These are phyloP conservation scores for Rhazya stricta DNA, from an alignment of 257 asterid species.

Conservation along the genomic window DNA sequence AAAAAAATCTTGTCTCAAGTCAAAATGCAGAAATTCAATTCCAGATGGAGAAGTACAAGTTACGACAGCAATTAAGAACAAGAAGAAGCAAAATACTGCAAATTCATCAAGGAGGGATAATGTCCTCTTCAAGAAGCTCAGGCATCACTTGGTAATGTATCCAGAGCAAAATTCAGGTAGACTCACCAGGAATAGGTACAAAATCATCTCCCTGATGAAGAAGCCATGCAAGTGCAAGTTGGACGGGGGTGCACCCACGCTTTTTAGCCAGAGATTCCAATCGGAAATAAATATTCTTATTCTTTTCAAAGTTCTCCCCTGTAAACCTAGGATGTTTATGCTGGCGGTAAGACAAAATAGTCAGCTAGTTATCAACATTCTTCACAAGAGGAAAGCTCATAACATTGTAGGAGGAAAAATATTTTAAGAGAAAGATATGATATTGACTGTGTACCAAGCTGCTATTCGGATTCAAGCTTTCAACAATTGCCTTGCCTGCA, in stretches of 20 bases:
- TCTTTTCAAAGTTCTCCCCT: conserved; percentile 59
- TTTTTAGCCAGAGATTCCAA: conserved; percentile 42
- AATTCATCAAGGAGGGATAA: not conserved
- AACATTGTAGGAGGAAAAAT: not conserved
- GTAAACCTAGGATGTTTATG: conserved; percentile 47
- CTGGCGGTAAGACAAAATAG: conserved; percentile 18
- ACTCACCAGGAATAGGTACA: conserved; percentile 55
- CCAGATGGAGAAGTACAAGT: too few species aligned
- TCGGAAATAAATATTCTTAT: conserved; percentile 46
- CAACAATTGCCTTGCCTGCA: conserved; percentile 48
- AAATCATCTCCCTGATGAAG: conserved; percentile 54
- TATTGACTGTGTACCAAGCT: conserved; percentile 30
- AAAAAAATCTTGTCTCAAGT: too few species aligned
- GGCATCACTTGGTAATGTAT: too few species aligned
- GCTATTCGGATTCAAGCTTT: conserved; percentile 35
- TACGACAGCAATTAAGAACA: not conserved
- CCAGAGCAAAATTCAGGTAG: not conserved
- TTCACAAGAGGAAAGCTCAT: not conserved
- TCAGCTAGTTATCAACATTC: not conserved
- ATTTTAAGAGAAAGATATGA: not conserved
- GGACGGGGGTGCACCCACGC: conserved; percentile 51
- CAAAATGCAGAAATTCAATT: too few species aligned
- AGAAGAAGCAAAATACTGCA: not conserved
- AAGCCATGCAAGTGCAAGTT: conserved; percentile 64
- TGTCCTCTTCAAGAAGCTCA: not conserved